Percentiles rank a stretch among this genome's conserved stretches.
These are phyloP conservation scores for Nannochloris sp. DNA, from an alignment of 139 green algal species.

Conservation along the genomic window DNA sequence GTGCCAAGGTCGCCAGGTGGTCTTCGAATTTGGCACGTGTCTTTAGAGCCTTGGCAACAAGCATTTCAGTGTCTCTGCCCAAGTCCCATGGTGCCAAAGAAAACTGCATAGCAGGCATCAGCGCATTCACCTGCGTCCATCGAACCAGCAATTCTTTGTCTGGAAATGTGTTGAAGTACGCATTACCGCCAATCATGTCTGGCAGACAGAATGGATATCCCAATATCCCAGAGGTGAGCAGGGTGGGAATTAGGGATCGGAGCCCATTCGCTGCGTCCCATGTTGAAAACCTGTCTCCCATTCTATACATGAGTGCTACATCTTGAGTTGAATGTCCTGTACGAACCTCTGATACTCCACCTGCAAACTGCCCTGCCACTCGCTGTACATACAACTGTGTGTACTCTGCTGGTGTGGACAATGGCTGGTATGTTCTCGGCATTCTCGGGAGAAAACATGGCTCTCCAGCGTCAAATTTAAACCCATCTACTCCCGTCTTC, in stretches of 20 bases:
- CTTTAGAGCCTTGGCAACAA: constrained; percentile 23
- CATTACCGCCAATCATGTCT: constrained; percentile 60
- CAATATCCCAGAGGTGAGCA: constrained; percentile 51
- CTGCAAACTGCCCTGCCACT: constrained; percentile 35
- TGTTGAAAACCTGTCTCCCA: constrained; percentile 52
- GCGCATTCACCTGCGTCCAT: constrained; percentile 52
- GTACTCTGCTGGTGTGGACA: constrained; percentile 47
- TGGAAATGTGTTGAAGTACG: constrained; percentile 43
- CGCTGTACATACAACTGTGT: constrained; percentile 44
- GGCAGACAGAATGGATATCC: constrained; percentile 63
- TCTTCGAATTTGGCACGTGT: constrained; percentile 17
- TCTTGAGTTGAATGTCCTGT: constrained; percentile 44
- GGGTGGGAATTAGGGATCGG: constrained; percentile 45
- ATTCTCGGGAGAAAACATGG: constrained; percentile 52
- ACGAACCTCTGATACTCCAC: constrained; percentile 43
- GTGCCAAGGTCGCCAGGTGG: constrained; percentile 16
- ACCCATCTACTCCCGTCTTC: constrained; percentile 44
- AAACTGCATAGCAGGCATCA: constrained; percentile 67
- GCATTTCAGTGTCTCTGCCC: constrained; percentile 23
- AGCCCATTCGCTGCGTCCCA: constrained; percentile 53
- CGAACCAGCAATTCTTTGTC: constrained; percentile 52
- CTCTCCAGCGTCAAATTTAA: constrained; percentile 67
- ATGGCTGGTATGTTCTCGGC: constrained; percentile 22
- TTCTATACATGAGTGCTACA: constrained; percentile 42
- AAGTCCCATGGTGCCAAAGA: constrained; percentile 55